Conservation (phyloP, 1,284 basidiomycete genomes). For the Xerocomus cyaneibrunnescens region DNA sequence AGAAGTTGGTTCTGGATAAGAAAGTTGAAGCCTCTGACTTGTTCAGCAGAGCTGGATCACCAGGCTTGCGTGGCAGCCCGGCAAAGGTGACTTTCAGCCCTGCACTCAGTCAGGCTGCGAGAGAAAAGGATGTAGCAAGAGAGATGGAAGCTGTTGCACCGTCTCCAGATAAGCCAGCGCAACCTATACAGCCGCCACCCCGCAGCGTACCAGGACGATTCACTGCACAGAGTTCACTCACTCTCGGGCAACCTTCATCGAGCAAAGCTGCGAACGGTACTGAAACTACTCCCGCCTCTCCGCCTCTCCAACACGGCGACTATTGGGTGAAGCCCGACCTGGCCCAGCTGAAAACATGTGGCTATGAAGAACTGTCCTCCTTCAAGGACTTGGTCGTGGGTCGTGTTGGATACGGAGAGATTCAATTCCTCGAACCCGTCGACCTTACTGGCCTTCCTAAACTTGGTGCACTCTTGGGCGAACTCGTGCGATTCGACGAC, state of each 20-base stretch:
- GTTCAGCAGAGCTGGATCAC: conserved; percentile 55
- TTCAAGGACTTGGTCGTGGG: conserved; percentile 83
- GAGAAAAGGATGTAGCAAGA: conserved; percentile 69
- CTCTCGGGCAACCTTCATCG: conserved; percentile 27
- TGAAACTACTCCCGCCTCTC: conserved; percentile 37
- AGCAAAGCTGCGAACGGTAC: conserved; percentile 28
- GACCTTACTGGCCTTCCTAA: conserved; percentile 87
- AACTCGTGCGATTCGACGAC: conserved; percentile 86
- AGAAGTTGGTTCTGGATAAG: conserved; percentile 90
- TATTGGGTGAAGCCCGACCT: conserved; percentile 87
- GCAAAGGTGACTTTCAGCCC: conserved; percentile 70
- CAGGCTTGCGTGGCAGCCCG: conserved; percentile 39
- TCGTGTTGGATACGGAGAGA: conserved; percentile 87
- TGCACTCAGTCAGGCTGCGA: conserved; percentile 65
- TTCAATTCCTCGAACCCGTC: conserved; percentile 89
- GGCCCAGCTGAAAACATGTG: conserved; percentile 63
- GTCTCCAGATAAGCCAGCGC: conserved; percentile 27
- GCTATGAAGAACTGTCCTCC: conserved; percentile 70
- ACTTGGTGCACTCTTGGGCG: conserved; percentile 83
- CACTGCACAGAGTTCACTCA: conserved; percentile 43
- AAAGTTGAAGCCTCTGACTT: conserved; percentile 71
- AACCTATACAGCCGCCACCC: conserved; percentile 41
- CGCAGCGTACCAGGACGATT: conserved; percentile 49
- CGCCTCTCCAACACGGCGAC: conserved; percentile 71
- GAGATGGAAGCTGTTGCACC: conserved; percentile 54